Evolutionary conservation across 176 grass and related monocot genomes (phyloP).

Genomic region (Eleusine indica): DNA sequence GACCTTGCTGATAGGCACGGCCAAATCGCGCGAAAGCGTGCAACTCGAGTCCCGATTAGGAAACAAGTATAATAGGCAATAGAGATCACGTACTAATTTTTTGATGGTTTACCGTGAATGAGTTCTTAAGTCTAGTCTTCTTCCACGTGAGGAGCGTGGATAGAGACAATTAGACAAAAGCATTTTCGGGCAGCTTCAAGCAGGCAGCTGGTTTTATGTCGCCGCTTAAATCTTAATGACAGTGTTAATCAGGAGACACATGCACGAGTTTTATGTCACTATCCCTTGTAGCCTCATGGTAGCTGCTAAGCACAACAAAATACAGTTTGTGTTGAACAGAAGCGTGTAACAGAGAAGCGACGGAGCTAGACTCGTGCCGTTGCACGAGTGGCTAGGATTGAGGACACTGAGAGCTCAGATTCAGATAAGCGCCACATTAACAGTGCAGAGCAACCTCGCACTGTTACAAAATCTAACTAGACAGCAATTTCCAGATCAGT

Average conservation of each 20-base stretch:
- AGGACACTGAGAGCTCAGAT: background rate
- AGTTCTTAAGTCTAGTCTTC: too few species aligned
- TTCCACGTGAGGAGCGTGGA: too few species aligned
- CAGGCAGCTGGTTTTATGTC: too few species aligned
- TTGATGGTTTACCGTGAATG: too few species aligned
- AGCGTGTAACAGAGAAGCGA: background rate
- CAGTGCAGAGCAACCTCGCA: background rate
- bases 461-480: background rate
- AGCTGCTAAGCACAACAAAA: background rate
- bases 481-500: background rate
- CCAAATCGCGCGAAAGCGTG: background rate
- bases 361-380: too few species aligned
- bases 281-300: too few species aligned
- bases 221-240: too few species aligned
- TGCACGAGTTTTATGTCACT: too few species aligned
- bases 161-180: too few species aligned
- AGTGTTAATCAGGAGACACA: too few species aligned
- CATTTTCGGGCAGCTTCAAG: too few species aligned
- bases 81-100: background rate
- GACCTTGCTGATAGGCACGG: background rate
- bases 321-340: background rate
- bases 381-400: too few species aligned
- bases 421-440: background rate
- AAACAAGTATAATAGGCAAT: background rate
- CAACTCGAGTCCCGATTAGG: background rate